These are phyloP conservation scores for Cladosporium sp. DNA, from an alignment of 2,329 filamentous ascomycete genomes.

Conservation along the genomic window DNA sequence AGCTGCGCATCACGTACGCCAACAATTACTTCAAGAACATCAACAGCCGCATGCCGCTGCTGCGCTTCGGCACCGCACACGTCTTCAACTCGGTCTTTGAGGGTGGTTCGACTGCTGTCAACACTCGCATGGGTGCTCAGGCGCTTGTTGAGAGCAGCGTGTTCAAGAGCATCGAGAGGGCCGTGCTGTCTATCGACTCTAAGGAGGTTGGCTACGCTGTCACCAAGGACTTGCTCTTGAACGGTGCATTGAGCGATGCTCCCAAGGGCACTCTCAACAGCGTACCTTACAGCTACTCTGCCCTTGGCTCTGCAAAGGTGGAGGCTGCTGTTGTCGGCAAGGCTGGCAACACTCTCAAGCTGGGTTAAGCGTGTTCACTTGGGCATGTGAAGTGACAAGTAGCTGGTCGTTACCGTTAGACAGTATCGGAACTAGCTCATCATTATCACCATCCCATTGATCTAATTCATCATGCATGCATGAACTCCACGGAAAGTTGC, in stretches of 20 bases:
- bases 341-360: conserved; percentile 41
- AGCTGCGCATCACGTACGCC: conserved; percentile 64
- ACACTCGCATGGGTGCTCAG: conserved; percentile 45
- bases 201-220: conserved; percentile 40
- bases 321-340: conserved; percentile 43
- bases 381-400: neutral
- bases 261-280: conserved; percentile 36
- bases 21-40: conserved; percentile 67
- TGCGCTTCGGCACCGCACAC: conserved; percentile 68
- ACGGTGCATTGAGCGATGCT: conserved; percentile 36
- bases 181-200: conserved; percentile 37
- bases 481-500: neutral
- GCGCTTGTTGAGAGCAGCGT: conserved; percentile 47
- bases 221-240: conserved; percentile 42
- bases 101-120: conserved; percentile 40
- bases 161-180: conserved; percentile 37
- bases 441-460: neutral
- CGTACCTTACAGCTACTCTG: conserved; percentile 38
- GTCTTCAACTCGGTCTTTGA: conserved; percentile 57
- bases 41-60: conserved; percentile 62
- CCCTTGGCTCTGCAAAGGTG: conserved; percentile 37
- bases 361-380: conserved; percentile 23
- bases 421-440: neutral
- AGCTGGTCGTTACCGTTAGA: neutral
- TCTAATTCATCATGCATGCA: neutral